Conservation (phyloP, 371 early-diverging fungal genomes). For the Syncephalastrum sp. region DNA sequence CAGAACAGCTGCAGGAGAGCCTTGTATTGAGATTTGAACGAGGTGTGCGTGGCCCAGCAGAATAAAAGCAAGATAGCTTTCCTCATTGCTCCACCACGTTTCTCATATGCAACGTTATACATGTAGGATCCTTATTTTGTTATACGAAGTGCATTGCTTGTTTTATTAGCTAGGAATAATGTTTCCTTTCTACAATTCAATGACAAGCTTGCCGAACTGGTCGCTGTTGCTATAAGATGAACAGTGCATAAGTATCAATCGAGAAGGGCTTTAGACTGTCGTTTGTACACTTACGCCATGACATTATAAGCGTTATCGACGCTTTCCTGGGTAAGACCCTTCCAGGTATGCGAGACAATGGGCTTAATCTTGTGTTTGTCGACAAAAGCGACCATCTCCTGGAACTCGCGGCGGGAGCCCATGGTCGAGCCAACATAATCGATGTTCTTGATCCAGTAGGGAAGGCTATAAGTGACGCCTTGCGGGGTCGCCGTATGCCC, state of each 20-base stretch:
- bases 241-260: no score
- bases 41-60: no score
- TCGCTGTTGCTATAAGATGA: slow-evolving; percentile 1
- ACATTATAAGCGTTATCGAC: slow-evolving; percentile 53
- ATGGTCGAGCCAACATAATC: slow-evolving; percentile 63
- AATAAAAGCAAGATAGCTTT: no score
- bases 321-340: slow-evolving; percentile 44
- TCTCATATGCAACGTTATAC: no score
- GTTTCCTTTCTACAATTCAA: neutral
- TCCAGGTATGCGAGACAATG: slow-evolving; percentile 55
- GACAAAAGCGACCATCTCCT: slow-evolving; percentile 66
- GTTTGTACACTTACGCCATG: slow-evolving; percentile 42
- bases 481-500: slow-evolving; percentile 45
- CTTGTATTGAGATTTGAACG: no score
- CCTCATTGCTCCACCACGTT: no score
- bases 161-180: no score
- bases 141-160: no score
- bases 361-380: slow-evolving; percentile 56
- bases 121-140: no score
- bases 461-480: slow-evolving; percentile 49
- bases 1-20: no score
- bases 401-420: slow-evolving; percentile 66
- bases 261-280: neutral
- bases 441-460: slow-evolving; percentile 52
- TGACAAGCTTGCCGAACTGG: slow-evolving; percentile 8